Evolutionary conservation across 306 rosid genomes (phyloP).

Genomic region (Pachyrhizus erosus): DNA sequence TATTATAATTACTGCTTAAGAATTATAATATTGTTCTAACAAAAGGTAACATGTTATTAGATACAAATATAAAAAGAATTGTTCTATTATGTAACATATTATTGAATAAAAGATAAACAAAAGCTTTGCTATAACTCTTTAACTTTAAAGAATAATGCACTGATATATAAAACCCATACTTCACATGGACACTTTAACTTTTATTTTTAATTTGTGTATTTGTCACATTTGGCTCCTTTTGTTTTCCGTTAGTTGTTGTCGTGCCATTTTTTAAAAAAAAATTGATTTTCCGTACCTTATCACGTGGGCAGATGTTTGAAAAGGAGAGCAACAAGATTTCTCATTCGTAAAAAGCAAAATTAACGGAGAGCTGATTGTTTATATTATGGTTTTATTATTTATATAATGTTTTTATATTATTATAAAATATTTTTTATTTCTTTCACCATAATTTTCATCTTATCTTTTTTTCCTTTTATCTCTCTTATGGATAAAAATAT

Average conservation of each 20-base stretch:
- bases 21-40: not conserved
- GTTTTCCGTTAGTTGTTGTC: conserved; percentile 35
- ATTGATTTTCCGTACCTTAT: conserved; percentile 36
- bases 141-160: not conserved
- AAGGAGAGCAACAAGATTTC: conserved; percentile 33
- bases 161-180: not conserved
- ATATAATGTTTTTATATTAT: not conserved
- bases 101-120: not conserved
- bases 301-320: conserved; percentile 51
- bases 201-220: not conserved
- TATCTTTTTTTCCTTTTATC: not conserved
- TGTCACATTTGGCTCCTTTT: conserved; percentile 12
- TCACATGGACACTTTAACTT: conserved; percentile 31
- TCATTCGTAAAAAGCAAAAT: not conserved
- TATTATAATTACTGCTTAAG: not conserved
- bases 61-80: not conserved
- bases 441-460: not conserved
- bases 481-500: not conserved
- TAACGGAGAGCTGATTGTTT: not conserved
- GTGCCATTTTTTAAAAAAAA: not conserved
- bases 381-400: not conserved
- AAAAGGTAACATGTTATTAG: not conserved
- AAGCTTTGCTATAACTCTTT: not conserved
- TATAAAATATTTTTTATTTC: not conserved
- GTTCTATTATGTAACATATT: not conserved